Evolutionary conservation across 352 stramenopile species (phyloP).

Genomic region (Saprolegnia diclina): DNA sequence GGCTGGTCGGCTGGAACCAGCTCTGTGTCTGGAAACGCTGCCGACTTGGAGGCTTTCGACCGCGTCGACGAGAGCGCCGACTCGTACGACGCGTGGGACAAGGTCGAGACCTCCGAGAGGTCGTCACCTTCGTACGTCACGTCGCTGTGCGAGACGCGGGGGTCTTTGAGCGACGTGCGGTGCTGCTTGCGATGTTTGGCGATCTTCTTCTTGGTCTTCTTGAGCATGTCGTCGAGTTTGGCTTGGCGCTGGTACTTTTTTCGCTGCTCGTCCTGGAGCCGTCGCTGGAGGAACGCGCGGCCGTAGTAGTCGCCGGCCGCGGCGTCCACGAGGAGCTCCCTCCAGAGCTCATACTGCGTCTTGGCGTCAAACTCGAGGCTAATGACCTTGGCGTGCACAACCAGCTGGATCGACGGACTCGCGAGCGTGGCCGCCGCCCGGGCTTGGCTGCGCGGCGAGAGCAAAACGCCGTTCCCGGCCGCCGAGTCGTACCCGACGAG

Average conservation of each 20-base stretch:
- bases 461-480: slow-evolving; percentile 9
- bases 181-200: not conserved
- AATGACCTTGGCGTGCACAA: not conserved
- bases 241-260: slow-evolving; percentile 9
- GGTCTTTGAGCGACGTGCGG: not conserved
- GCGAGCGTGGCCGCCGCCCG: not conserved
- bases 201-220: slow-evolving; percentile 17
- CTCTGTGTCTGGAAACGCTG: too few species aligned
- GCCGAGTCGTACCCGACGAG: slow-evolving; percentile 13
- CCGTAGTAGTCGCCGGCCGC: slow-evolving; percentile 9
- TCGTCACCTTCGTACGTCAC: not conserved
- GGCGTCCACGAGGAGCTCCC: slow-evolving; percentile 17
- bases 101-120: not conserved
- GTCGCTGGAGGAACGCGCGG: not conserved
- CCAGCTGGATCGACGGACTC: slow-evolving; percentile 5
- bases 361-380: slow-evolving; percentile 19
- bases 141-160: not conserved
- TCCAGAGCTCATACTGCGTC: slow-evolving; percentile 18
- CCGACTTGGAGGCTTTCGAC: not conserved
- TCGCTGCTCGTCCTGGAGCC: not conserved
- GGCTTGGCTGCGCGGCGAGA: not conserved
- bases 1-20: too few species aligned
- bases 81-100: not conserved
- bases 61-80: not conserved
- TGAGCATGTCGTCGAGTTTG: slow-evolving; percentile 11